A percentile compares a stretch with the other conserved stretches of the same genome.
Evolutionary conservation across 768 basidiomycete genomes (phyloP).

Genomic region (Leccinum barrowsii): DNA sequence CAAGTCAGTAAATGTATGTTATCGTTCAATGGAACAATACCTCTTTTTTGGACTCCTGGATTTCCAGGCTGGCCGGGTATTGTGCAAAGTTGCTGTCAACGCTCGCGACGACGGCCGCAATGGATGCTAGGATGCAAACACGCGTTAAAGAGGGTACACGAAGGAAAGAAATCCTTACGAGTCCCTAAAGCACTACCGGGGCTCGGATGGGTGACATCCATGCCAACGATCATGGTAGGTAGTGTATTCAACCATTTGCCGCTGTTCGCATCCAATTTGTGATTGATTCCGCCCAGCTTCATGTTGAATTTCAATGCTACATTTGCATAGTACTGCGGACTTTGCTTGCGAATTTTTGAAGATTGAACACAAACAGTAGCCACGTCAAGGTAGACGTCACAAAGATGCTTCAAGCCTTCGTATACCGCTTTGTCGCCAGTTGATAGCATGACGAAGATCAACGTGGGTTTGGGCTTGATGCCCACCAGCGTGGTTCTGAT

Average conservation of each 20-base stretch:
- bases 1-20: neutral
- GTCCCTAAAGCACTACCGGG: constrained; percentile 60
- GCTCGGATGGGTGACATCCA: constrained; percentile 77
- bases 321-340: constrained; percentile 50
- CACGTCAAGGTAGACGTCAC: constrained; percentile 46
- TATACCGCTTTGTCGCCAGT: constrained; percentile 47
- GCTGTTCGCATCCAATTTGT: constrained; percentile 39
- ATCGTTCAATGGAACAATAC: constrained; percentile 24
- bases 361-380: constrained; percentile 73
- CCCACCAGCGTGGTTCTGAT: constrained; percentile 43
- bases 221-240: constrained; percentile 53
- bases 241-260: constrained; percentile 35
- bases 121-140: constrained; percentile 32
- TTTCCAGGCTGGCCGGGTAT: constrained; percentile 47
- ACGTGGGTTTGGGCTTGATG: constrained; percentile 37
- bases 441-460: constrained; percentile 47
- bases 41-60: constrained; percentile 67
- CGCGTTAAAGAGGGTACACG: neutral
- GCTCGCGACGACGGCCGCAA: constrained; percentile 54
- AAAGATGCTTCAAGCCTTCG: constrained; percentile 49
- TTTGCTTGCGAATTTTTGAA: constrained; percentile 65
- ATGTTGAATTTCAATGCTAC: constrained; percentile 55
- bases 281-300: constrained; percentile 54
- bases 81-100: constrained; percentile 42
- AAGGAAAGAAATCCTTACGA: constrained; percentile 21